These are phyloP conservation scores for Graphilbum fragrans DNA, from an alignment of 2,329 filamentous ascomycete genomes.

Conservation along the genomic window DNA sequence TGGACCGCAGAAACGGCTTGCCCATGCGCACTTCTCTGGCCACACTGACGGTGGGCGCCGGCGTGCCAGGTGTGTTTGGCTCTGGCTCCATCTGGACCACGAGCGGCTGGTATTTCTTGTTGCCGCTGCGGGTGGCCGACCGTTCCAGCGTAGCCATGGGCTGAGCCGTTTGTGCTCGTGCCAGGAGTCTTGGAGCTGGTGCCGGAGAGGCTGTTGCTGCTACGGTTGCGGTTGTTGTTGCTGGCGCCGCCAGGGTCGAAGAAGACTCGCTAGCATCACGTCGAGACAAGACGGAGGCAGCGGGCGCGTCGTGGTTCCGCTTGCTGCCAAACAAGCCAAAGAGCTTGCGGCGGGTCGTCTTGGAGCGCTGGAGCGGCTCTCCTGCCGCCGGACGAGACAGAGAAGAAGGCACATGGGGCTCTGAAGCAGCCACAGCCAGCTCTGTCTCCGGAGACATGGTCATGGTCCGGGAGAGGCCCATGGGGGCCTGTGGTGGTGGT, in stretches of 20 bases:
- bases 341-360: constrained; percentile 46
- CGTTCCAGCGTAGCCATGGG: constrained; percentile 2
- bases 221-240: constrained; percentile 7
- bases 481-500: background rate
- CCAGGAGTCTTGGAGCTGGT: background rate
- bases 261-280: constrained; percentile 11
- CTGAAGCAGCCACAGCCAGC: background rate
- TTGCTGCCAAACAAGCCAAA: constrained; percentile 39
- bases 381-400: background rate
- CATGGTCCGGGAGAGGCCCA: no score
- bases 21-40: constrained; percentile 1
- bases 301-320: constrained; percentile 21
- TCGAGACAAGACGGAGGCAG: background rate
- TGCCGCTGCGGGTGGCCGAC: constrained; percentile 23
- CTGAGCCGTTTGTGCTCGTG: background rate
- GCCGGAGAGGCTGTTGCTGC: background rate
- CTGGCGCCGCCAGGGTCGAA: background rate
- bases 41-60: background rate
- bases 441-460: background rate
- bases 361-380: constrained; percentile 25
- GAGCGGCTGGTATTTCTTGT: constrained; percentile 29
- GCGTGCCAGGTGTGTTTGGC: background rate
- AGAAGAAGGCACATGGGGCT: background rate
- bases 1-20: constrained; percentile 9
- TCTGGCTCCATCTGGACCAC: constrained; percentile 18